These are phyloP conservation scores for Breynia disticha DNA, from an alignment of 441 rosid species.

Conservation along the genomic window DNA sequence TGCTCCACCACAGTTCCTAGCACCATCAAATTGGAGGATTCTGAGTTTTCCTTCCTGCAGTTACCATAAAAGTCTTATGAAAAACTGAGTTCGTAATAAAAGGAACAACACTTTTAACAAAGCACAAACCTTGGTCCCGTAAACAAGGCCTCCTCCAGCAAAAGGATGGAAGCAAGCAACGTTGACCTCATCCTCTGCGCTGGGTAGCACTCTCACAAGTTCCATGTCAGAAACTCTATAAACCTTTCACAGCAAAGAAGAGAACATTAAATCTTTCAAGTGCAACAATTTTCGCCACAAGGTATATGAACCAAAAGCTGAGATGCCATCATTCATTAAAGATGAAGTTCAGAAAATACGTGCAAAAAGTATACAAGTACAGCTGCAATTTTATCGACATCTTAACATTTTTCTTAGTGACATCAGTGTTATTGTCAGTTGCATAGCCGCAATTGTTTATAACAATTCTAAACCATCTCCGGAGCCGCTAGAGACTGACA, in stretches of 20 bases:
- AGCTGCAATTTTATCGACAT: background rate
- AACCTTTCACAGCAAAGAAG: conserved; percentile 35
- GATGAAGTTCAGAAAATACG: too few species aligned
- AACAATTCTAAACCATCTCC: too few species aligned
- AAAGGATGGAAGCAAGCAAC: conserved; percentile 87
- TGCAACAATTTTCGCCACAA: too few species aligned
- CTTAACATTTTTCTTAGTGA: background rate
- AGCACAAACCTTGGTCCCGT: conserved; percentile 76
- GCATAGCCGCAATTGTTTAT: too few species aligned
- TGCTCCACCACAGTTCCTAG: conserved; percentile 33
- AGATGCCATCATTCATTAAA: too few species aligned
- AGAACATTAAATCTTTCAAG: background rate
- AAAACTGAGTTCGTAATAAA: background rate
- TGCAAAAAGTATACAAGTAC: too few species aligned
- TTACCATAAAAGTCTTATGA: conserved; percentile 10
- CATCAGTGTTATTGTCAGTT: background rate
- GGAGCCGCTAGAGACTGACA: too few species aligned
- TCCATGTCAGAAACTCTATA: conserved; percentile 95
- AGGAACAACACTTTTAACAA: background rate
- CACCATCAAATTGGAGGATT: conserved; percentile 58
- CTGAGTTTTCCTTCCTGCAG: conserved; percentile 90
- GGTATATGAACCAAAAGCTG: too few species aligned
- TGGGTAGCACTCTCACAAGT: conserved; percentile 85
- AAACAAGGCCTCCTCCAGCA: conserved; percentile 86
- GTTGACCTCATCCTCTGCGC: conserved; percentile 89